Evolutionary conservation across 208 protist genomes (phyloP).

Genomic region (Borovskyia barvae): DNA sequence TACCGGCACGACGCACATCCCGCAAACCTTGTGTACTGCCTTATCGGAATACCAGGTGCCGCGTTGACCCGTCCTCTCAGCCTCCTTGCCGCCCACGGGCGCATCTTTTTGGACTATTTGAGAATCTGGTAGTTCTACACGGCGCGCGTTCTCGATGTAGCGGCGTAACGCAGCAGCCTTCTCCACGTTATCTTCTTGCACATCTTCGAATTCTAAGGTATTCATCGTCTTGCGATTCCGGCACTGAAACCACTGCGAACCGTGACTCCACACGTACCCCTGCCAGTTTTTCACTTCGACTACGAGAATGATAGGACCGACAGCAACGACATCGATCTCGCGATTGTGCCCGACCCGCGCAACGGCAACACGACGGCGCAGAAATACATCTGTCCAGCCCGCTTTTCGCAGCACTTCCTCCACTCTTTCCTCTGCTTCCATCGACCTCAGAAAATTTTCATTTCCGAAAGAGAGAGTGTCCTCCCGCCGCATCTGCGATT

Average conservation of each 20-base stretch:
- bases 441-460: conserved; percentile 43
- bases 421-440: conserved; percentile 75
- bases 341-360: conserved; percentile 80
- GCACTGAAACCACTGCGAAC: conserved; percentile 78
- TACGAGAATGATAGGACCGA: conserved; percentile 77
- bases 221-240: conserved; percentile 28
- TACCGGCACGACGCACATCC: conserved; percentile 66
- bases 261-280: conserved; percentile 88
- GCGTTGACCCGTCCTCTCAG: not conserved
- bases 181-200: conserved; percentile 77
- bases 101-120: conserved; percentile 8
- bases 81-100: not conserved
- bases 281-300: conserved; percentile 91
- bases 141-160: conserved; percentile 78
- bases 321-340: conserved; percentile 87
- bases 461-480: conserved; percentile 30
- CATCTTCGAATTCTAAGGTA: conserved; percentile 84
- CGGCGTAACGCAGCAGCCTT: conserved; percentile 82
- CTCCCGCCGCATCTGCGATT: conserved; percentile 36
- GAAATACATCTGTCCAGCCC: conserved; percentile 78
- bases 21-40: conserved; percentile 69
- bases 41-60: conserved; percentile 83
- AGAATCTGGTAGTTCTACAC: conserved; percentile 66
- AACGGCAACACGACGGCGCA: conserved; percentile 74
- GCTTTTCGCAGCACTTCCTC: conserved; percentile 62